Conservation (phyloP, 345 rosid species). For the Rhodamnia rubescens region DNA sequence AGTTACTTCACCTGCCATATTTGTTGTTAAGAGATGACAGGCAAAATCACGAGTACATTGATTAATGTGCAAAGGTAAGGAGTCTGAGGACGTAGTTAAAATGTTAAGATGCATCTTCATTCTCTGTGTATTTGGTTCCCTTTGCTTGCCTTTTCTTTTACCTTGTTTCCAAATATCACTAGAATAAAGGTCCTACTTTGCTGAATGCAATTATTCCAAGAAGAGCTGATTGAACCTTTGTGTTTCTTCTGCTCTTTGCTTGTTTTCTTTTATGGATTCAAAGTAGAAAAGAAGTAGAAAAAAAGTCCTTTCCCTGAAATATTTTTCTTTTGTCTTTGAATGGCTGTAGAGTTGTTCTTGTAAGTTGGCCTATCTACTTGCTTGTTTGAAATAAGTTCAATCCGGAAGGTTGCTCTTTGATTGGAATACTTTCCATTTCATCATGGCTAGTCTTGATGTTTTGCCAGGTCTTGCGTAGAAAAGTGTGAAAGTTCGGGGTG, state of each 20-base stretch:
- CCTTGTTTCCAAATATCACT: not conserved
- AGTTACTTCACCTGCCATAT: not conserved
- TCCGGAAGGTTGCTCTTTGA: not conserved
- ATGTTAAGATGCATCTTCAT: not conserved
- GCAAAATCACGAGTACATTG: not conserved
- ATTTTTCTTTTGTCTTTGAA: not conserved
- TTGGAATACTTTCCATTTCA: not conserved
- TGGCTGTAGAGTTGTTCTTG: not conserved
- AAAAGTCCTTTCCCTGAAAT: not conserved
- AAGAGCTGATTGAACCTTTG: not conserved
- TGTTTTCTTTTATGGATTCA: not conserved
- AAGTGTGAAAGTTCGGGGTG: constrained; percentile 78
- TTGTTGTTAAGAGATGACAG: not conserved
- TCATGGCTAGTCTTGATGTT: not conserved
- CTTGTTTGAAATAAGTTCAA: not conserved
- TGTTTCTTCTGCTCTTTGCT: not conserved
- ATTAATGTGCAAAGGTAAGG: not conserved
- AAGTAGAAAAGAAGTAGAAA: not conserved
- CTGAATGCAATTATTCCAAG: not conserved
- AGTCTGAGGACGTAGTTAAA: not conserved
- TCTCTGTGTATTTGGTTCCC: not conserved
- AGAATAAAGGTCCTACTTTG: not conserved
- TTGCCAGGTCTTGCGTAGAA: constrained; percentile 55
- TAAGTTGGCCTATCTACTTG: not conserved
- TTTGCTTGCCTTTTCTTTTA: not conserved